Conservation (phyloP, 352 stramenopile genomes). For the Globisporangium spinosum region DNA sequence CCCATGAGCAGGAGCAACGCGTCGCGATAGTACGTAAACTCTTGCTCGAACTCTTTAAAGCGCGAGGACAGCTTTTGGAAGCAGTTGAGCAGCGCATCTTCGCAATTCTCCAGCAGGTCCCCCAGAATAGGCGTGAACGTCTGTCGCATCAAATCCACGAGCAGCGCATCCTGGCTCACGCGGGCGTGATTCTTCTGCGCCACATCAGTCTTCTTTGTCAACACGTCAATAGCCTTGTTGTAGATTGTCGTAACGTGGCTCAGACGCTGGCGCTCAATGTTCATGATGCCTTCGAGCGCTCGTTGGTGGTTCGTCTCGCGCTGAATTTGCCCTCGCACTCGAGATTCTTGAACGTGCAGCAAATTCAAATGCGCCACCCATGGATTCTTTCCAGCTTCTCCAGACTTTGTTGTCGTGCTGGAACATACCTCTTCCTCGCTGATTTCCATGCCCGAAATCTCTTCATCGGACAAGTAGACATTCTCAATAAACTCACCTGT, state of each 20-base stretch:
- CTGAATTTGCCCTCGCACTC: slow-evolving; percentile 51
- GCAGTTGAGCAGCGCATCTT: slow-evolving; percentile 61
- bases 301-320: slow-evolving; percentile 50
- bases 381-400: slow-evolving; percentile 22
- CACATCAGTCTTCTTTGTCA: slow-evolving; percentile 40
- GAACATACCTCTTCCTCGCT: slow-evolving; percentile 63
- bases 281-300: slow-evolving; percentile 63
- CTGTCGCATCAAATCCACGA: slow-evolving; percentile 67
- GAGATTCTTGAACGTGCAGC: slow-evolving; percentile 51
- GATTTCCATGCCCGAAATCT: slow-evolving; percentile 62
- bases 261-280: slow-evolving; percentile 68
- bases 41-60: slow-evolving; percentile 70
- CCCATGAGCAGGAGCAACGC: slow-evolving; percentile 48
- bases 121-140: slow-evolving; percentile 67
- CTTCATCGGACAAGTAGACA: slow-evolving; percentile 48
- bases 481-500: slow-evolving; percentile 52
- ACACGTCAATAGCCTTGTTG: slow-evolving; percentile 45
- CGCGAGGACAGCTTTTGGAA: slow-evolving; percentile 57
- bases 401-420: slow-evolving; percentile 15
- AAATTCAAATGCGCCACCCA: slow-evolving; percentile 53
- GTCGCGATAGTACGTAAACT: slow-evolving; percentile 77
- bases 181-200: slow-evolving; percentile 54
- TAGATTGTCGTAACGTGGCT: slow-evolving; percentile 55
- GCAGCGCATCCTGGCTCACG: slow-evolving; percentile 51
- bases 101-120: slow-evolving; percentile 62